Base-by-base conservation (phyloP, 805 yeast species). In the Ogataea methylovora region DNA sequence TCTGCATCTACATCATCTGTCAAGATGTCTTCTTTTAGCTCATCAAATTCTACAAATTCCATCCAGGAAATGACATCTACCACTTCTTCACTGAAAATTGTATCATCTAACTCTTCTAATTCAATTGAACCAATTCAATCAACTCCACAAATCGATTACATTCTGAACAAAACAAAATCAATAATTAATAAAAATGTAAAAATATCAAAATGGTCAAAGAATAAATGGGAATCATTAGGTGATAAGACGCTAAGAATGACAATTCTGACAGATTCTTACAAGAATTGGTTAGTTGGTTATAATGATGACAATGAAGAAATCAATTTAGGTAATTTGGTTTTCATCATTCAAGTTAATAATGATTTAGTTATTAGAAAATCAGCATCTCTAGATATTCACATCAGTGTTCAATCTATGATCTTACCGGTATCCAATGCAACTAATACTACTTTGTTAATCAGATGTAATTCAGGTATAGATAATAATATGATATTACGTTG, bases 141-240 rank as follows among this genome's bases (percentile, higher is more conserved):
- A 7, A 35, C 40, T 9, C 18, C 42, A 2, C 35, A 38, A 26
- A 8, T 33, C 8, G 40, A 38, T 7, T 4, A 20, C 2, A 35
- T 45, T 11, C 27, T 46, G 12, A 17, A 23, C n/a, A 31, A 36
- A 10, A 28, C 38, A 16, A 40, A 30, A n/a, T 45, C 42, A 9
- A 29, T 43, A 20, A 44, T 39, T 16, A 32, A 46, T 18, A 50
- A 51, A 29, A 38, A 42, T 15, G 50, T 53, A 2, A 45, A 45
- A 27, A 37, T 48, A 22, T 51, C 56, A 6, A 38, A 35, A 27
- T 58, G 63, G 62, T 25, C 13, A 10, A 29, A 29, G 10, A 30
- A 40, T n/a, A 35, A 36, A n/a, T 59, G 65, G 64, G 43, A 39
- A 12, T 29, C 37, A 6, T 26, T 33, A 3, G 24, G 17, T 8